These are phyloP conservation scores for Fusarium oxysporum DNA, from an alignment of 2,329 filamentous ascomycete genomes.

Conservation along the genomic window DNA sequence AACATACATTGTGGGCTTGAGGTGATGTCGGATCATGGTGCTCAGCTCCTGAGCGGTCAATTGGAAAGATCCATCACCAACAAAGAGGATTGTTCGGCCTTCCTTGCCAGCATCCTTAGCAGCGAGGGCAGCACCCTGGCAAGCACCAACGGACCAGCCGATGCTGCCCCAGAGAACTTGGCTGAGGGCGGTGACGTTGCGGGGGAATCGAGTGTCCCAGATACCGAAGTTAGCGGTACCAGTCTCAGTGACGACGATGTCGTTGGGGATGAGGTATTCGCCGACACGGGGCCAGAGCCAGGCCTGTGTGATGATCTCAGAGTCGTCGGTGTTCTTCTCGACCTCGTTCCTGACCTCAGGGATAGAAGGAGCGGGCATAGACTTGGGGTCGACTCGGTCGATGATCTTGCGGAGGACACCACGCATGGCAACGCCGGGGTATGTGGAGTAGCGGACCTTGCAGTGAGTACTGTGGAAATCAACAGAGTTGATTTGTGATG, in stretches of 20 bases:
- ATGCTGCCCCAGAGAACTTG: constrained; percentile 81
- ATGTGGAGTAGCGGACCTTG: constrained; percentile 81
- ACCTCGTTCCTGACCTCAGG: constrained; percentile 67
- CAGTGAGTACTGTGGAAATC: constrained; percentile 82
- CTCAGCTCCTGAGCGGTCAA: constrained; percentile 85
- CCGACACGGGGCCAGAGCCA: constrained; percentile 84
- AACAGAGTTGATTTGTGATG: constrained; percentile 81
- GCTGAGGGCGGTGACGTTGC: constrained; percentile 80
- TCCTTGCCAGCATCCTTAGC: constrained; percentile 71
- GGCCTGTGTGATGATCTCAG: constrained; percentile 70
- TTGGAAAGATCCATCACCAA: constrained; percentile 90
- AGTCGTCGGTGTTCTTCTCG: constrained; percentile 53
- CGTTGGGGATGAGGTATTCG: constrained; percentile 76
- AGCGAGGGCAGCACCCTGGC: constrained; percentile 77
- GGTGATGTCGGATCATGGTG: constrained; percentile 81
- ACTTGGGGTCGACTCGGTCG: constrained; percentile 65
- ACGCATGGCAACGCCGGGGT: constrained; percentile 81
- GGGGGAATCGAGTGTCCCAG: constrained; percentile 84
- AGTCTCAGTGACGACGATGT: constrained; percentile 87
- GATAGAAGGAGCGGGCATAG: constrained; percentile 66
- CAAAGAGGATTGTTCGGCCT: constrained; percentile 81
- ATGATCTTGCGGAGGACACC: constrained; percentile 80
- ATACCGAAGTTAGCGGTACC: constrained; percentile 91
- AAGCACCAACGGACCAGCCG: constrained; percentile 69
- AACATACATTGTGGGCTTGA: constrained; percentile 80